Base-by-base conservation (phyloP, 2,329 filamentous ascomycete genomes). In the Exophiala lecanii-corni region DNA sequence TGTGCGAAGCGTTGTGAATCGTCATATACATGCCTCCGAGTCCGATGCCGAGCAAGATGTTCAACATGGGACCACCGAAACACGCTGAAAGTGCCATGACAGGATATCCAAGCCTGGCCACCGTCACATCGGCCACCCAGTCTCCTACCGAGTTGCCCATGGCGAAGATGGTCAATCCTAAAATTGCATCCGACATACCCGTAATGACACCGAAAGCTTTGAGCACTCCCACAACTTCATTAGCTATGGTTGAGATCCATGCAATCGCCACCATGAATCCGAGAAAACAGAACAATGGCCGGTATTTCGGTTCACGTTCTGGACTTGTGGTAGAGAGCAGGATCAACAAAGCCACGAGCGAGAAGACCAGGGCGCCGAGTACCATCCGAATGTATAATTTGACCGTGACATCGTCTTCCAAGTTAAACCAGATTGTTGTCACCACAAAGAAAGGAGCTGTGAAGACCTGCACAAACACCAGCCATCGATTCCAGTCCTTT, bases 31-130 rank as follows among this genome's bases (percentile, higher is more conserved):
- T 76, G 12, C 92, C 92, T 18, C 85, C 86, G 3, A 97, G 72
- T n/a, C 92, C 92, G 39, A 98, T 89, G 0, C 92, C 92, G 3
- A 98, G 77, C 0, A 98, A 70, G 50, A 98, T 98, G 57, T 98
- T 98, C 30, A 98, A 77, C 88, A 98, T 91, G 0, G 92, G 92
- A 0, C 92, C 94, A n/a, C 92, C 92, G 62, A 98, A 96, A 62
- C 92, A 98, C 3, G 92, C 92, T 23, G 86, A 89, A 30, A 84
- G 68, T 1, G 92, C 92, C 92, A 98, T 98, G 50, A 98, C 89
- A 0, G 92, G 92, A 64, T 89, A 96, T 2, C 92, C 92, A 2
- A 98, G 78, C 23, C 87, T 80, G 3, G 92, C 92, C 26, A 98
- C 86, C 0, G 92, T 98, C 41, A 97, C 86, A 61, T 98, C 86